Percentiles rank a stretch among this genome's conserved stretches.
phyloP scores from a whole-genome alignment of 345 rosid species.

The Noccaea bulbosa region DNA sequence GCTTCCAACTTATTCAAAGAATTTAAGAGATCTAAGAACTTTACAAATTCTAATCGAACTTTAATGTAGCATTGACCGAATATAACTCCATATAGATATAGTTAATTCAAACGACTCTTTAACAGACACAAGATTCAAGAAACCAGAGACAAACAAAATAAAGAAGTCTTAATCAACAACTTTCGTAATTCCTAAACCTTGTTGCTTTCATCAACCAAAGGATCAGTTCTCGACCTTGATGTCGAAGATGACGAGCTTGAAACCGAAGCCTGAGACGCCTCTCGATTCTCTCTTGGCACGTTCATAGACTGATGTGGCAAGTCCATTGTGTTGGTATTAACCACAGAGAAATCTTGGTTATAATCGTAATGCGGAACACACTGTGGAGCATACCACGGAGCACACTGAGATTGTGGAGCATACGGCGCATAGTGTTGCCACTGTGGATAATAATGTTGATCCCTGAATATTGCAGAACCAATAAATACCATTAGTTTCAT shows the following conservation, averaged over 20 bases:
- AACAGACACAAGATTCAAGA: not conserved
- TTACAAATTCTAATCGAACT: not conserved
- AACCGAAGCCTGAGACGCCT: not conserved
- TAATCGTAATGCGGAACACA: not conserved
- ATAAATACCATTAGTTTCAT: constrained; percentile 4
- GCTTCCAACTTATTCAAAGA: no score
- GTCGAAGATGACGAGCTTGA: not conserved
- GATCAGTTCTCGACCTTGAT: not conserved
- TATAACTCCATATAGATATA: no score
- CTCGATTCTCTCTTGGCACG: not conserved
- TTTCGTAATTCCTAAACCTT: not conserved
- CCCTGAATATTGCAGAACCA: constrained; percentile 15
- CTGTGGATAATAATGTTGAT: not conserved
- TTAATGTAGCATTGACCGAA: not conserved
- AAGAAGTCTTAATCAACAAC: not conserved
- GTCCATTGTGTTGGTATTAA: not conserved
- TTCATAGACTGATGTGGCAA: not conserved
- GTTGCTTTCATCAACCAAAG: not conserved
- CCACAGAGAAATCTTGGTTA: not conserved
- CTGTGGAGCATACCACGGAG: not conserved
- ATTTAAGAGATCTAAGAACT: no score
- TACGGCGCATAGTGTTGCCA: not conserved
- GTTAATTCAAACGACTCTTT: not conserved
- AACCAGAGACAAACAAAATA: not conserved
- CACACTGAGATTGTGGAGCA: not conserved